Evolutionary conservation across 1,284 basidiomycete species (phyloP).

Genomic region (Pisolithus thermaeus): DNA sequence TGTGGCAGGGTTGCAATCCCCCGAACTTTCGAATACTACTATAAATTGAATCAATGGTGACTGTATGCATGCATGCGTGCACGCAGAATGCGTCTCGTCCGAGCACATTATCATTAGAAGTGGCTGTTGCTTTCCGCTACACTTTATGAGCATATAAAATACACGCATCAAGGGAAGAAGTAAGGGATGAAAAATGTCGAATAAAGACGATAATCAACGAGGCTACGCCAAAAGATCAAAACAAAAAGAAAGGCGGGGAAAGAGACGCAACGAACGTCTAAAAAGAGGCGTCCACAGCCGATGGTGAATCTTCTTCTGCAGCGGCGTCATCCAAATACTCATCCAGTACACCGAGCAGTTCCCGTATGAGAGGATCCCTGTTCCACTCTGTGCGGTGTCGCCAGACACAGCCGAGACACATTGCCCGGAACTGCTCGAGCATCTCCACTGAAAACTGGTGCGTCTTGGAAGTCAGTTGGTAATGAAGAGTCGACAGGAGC

Average conservation of each 20-base stretch:
- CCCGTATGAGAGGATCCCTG: conserved; percentile 56
- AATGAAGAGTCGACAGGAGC: conserved; percentile 41
- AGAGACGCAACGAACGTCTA: conserved; percentile 2
- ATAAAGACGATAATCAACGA: conserved; percentile 28
- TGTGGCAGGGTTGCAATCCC: too few species aligned
- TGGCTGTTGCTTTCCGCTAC: not conserved
- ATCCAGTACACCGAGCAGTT: conserved; percentile 49
- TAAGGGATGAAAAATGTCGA: conserved; percentile 9
- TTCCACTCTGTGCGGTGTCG: conserved; percentile 79
- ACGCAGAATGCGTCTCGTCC: too few species aligned
- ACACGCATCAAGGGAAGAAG: not conserved
- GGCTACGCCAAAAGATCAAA: not conserved
- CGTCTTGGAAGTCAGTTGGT: conserved; percentile 49
- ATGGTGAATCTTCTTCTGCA: not conserved
- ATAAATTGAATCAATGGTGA: too few species aligned
- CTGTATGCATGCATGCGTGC: too few species aligned
- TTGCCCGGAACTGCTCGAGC: conserved; percentile 89
- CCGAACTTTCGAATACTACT: too few species aligned
- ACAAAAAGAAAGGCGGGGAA: not conserved
- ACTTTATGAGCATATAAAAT: not conserved
- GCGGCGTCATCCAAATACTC: conserved; percentile 58
- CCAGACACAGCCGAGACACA: conserved; percentile 79
- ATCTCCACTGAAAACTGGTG: conserved; percentile 72
- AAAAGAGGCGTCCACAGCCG: conserved; percentile 4
- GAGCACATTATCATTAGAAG: not conserved